Evolutionary conservation across 179 eudicot genomes (phyloP).

Genomic region (Silene coronaria): DNA sequence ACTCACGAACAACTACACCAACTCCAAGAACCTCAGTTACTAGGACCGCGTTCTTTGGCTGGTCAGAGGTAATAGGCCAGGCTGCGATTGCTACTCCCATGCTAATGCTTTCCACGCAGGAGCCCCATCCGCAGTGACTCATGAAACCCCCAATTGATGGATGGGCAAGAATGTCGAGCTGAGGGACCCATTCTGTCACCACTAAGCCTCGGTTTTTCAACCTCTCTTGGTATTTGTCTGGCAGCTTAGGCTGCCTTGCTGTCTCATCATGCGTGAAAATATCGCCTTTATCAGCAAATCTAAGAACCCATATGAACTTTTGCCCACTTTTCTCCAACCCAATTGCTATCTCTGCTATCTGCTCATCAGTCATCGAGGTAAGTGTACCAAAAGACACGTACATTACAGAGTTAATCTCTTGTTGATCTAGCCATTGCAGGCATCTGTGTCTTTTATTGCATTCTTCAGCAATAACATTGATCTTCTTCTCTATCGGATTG

Average conservation of each 20-base stretch:
- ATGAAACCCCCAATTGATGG: neutral
- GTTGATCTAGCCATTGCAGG: neutral
- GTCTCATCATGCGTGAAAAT: no score
- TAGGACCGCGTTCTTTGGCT: neutral
- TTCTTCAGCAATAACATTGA: neutral
- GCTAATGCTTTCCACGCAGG: no score
- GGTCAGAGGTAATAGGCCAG: no score
- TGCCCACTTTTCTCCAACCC: neutral
- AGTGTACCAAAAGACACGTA: constrained; percentile 2
- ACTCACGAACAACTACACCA: neutral
- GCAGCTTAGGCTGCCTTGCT: neutral
- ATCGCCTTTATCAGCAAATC: neutral
- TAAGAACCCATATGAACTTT: neutral
- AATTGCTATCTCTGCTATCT: constrained; percentile 2
- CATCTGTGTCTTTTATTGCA: neutral
- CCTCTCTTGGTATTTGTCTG: neutral
- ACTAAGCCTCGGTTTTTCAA: neutral
- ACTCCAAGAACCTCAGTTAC: constrained; percentile 9
- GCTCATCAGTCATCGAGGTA: neutral
- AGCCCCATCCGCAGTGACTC: constrained; percentile 5
- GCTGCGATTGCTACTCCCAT: no score
- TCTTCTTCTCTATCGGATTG: constrained; percentile 8
- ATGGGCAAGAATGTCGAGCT: neutral
- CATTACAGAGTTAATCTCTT: neutral
- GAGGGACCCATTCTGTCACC: neutral